Evolutionary conservation across 1,139 yeast species (phyloP).

Genomic region (Kodamaea suecica): DNA sequence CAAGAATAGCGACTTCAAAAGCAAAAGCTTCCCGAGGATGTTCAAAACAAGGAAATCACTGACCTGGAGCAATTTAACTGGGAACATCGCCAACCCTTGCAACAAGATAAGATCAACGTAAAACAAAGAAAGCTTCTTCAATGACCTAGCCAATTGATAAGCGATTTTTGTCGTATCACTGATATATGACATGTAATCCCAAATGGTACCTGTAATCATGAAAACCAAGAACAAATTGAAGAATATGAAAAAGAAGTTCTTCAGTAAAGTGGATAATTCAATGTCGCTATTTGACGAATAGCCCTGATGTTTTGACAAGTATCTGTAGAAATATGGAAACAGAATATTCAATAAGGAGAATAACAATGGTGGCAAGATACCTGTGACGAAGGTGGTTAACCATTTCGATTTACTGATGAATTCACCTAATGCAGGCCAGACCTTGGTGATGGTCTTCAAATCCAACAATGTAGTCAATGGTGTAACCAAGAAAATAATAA

Average conservation of each 20-base stretch:
- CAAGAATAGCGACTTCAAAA: constrained; percentile 43
- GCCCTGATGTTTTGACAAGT: constrained; percentile 69
- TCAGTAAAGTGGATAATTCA: constrained; percentile 72
- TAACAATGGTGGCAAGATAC: constrained; percentile 39
- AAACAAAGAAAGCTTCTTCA: constrained; percentile 67
- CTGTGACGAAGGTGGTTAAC: constrained; percentile 71
- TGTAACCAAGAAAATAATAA: constrained; percentile 68
- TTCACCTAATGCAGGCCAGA: constrained; percentile 72
- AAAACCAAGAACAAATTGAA: constrained; percentile 82
- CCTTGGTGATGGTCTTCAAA: constrained; percentile 62
- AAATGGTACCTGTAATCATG: constrained; percentile 74
- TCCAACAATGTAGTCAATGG: constrained; percentile 72
- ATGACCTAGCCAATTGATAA: constrained; percentile 67
- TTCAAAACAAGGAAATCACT: constrained; percentile 56
- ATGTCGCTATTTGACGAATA: constrained; percentile 76
- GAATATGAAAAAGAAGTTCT: constrained; percentile 80
- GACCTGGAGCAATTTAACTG: constrained; percentile 64
- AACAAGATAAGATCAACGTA: constrained; percentile 78
- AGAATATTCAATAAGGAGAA: constrained; percentile 71
- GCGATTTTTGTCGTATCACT: constrained; percentile 79
- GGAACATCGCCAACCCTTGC: constrained; percentile 85
- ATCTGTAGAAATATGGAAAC: constrained; percentile 74
- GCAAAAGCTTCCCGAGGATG: constrained; percentile 55
- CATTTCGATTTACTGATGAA: constrained; percentile 57
- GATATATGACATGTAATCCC: constrained; percentile 61